These are phyloP conservation scores for Zygnema cylindricum DNA, from an alignment of 139 green algal genomes.

Conservation along the genomic window DNA sequence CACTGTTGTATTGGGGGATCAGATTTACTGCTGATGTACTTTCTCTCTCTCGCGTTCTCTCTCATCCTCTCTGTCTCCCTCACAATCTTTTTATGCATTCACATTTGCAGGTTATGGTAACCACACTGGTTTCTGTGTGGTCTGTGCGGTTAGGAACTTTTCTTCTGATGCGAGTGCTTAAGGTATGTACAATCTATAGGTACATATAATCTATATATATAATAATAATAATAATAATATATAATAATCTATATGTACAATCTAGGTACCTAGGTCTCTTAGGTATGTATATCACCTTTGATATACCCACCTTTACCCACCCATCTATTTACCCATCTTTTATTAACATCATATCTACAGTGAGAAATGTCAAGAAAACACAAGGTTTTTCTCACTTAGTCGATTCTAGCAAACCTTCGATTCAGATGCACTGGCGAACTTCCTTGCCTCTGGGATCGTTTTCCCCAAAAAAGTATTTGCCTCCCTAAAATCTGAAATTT, in stretches of 20 bases:
- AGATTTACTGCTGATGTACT: too few species aligned
- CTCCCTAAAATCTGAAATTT: too few species aligned
- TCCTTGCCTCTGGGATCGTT: too few species aligned
- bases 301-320: too few species aligned
- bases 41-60: not conserved
- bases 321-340: too few species aligned
- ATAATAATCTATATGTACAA: constrained; percentile 8
- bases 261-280: not conserved
- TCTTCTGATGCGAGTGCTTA: constrained; percentile 74
- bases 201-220: not conserved
- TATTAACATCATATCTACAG: too few species aligned
- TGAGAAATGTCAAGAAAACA: too few species aligned
- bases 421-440: too few species aligned
- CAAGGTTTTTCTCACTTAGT: too few species aligned
- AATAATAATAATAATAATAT: not conserved
- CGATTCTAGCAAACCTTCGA: too few species aligned
- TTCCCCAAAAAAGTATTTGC: too few species aligned
- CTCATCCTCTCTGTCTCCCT: not conserved
- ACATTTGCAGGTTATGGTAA: constrained; percentile 60
- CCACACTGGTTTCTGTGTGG: constrained; percentile 78
- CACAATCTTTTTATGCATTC: not conserved
- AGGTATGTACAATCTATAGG: not conserved
- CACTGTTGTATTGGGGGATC: not conserved
- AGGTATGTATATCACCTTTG: not conserved
- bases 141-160: constrained; percentile 75